Conservation (phyloP, 768 basidiomycete species). For the Panellus pusillus region DNA sequence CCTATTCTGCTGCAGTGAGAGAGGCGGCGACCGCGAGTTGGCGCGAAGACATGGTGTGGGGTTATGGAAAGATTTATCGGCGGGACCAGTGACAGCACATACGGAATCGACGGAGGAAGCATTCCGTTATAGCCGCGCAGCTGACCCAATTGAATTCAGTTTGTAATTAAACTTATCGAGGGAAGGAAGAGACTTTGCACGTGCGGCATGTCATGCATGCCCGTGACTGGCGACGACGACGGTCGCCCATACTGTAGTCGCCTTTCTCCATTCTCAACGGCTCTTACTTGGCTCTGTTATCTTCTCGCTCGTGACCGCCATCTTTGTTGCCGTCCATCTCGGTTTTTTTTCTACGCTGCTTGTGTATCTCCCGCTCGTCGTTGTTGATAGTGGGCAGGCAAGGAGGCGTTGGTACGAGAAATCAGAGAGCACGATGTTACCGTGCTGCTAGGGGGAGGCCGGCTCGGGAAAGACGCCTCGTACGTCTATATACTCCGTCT, state of each 20-base stretch:
- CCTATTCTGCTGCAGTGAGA: neutral
- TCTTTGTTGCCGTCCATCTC: constrained; percentile 18
- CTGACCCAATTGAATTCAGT: too few relatives aligned
- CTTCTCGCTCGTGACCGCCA: constrained; percentile 19
- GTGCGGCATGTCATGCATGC: neutral
- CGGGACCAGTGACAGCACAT: too few relatives aligned
- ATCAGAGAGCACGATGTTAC: constrained; percentile 79
- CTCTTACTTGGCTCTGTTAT: constrained; percentile 8
- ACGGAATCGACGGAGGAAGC: too few relatives aligned
- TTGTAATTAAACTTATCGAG: too few relatives aligned
- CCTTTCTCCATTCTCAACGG: constrained; percentile 16
- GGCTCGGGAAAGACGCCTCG: constrained; percentile 99
- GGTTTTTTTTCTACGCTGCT: constrained; percentile 24
- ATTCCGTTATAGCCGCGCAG: too few relatives aligned
- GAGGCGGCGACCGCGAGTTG: neutral
- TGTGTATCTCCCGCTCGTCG: constrained; percentile 21
- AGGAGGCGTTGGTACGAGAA: constrained; percentile 70
- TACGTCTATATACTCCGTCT: constrained; percentile 44
- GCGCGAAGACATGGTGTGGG: too few relatives aligned
- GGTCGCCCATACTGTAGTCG: constrained; percentile 8
- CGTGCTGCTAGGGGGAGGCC: constrained; percentile 92
- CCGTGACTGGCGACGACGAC: constrained; percentile 15
- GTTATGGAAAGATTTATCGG: too few relatives aligned
- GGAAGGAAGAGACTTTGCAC: too few relatives aligned
- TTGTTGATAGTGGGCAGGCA: constrained; percentile 46